Percentiles rank a stretch among this genome's conserved stretches.
These are phyloP conservation scores for Mycena maculata DNA, from an alignment of 768 basidiomycete species.

Conservation along the genomic window DNA sequence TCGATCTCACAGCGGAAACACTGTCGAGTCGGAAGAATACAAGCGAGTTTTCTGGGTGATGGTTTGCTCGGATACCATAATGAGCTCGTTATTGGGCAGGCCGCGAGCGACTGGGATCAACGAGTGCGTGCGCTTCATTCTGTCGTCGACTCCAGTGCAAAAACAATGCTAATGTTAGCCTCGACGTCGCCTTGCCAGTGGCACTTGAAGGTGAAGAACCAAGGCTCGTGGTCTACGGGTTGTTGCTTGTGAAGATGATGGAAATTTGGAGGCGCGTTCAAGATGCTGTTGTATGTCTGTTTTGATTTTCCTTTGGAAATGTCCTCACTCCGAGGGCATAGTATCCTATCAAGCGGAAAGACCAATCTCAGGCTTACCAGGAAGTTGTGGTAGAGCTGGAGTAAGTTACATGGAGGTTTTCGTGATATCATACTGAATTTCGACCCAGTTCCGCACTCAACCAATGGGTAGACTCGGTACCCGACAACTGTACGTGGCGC, in stretches of 20 bases:
- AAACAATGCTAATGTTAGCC: conserved; percentile 43
- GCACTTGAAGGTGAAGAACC: conserved; percentile 69
- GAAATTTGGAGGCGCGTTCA: conserved; percentile 56
- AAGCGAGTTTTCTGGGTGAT: conserved; percentile 56
- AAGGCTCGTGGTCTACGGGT: conserved; percentile 53
- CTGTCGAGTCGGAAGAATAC: conserved; percentile 62
- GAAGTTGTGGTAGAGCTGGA: conserved; percentile 77
- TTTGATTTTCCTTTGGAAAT: not conserved
- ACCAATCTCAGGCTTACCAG: conserved; percentile 40
- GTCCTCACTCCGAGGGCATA: too few species aligned
- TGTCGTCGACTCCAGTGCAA: not conserved
- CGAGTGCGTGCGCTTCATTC: conserved; percentile 51
- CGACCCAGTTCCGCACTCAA: conserved; percentile 64
- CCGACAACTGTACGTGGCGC: conserved; percentile 61
- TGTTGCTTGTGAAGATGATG: conserved; percentile 56
- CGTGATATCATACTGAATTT: not conserved
- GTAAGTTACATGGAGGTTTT: conserved; percentile 11
- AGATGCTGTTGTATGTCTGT: conserved; percentile 54
- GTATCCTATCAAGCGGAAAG: conserved; percentile 55
- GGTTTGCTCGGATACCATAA: conserved; percentile 29
- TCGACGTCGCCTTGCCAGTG: conserved; percentile 61
- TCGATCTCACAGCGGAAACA: conserved; percentile 39
- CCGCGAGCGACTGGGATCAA: conserved; percentile 64
- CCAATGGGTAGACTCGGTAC: conserved; percentile 76
- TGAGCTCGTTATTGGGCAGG: conserved; percentile 54